These are phyloP conservation scores for Wickerhamomyces chaumierensis DNA, from an alignment of 805 yeast genomes.

Conservation along the genomic window DNA sequence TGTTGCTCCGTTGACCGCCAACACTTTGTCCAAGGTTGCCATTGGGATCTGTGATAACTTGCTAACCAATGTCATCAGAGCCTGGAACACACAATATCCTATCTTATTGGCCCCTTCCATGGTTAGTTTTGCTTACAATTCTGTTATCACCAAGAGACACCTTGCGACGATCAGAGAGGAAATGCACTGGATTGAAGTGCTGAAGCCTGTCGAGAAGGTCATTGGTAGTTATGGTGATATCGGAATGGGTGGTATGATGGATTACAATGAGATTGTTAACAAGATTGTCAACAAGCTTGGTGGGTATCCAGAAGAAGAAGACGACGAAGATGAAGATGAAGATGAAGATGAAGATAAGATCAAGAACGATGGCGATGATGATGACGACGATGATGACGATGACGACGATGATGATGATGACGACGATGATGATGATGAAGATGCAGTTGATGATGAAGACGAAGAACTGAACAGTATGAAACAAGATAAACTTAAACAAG, in stretches of 20 bases:
- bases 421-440: constrained; percentile 8
- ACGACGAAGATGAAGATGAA: constrained; percentile 34
- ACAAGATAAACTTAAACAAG: constrained; percentile 2
- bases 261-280: constrained; percentile 89
- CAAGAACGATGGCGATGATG: constrained; percentile 5
- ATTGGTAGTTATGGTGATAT: constrained; percentile 90
- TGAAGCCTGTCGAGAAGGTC: constrained; percentile 91
- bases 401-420: constrained; percentile 11
- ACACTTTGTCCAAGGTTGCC: constrained; percentile 81
- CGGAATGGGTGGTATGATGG: constrained; percentile 99
- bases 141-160: constrained; percentile 80
- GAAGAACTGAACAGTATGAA: constrained; percentile 7
- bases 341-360: constrained; percentile 31
- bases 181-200: constrained; percentile 91
- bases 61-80: constrained; percentile 80
- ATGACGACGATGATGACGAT: constrained; percentile 7
- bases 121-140: constrained; percentile 87
- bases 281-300: constrained; percentile 64
- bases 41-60: constrained; percentile 89
- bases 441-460: constrained; percentile 11
- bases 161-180: constrained; percentile 68
- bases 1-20: constrained; percentile 92
- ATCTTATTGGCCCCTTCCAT: constrained; percentile 89
- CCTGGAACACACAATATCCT: constrained; percentile 92
- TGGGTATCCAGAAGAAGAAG: constrained; percentile 46